Conservation (phyloP, 352 stramenopile genomes). For the Phytophthora gonapodyides region DNA sequence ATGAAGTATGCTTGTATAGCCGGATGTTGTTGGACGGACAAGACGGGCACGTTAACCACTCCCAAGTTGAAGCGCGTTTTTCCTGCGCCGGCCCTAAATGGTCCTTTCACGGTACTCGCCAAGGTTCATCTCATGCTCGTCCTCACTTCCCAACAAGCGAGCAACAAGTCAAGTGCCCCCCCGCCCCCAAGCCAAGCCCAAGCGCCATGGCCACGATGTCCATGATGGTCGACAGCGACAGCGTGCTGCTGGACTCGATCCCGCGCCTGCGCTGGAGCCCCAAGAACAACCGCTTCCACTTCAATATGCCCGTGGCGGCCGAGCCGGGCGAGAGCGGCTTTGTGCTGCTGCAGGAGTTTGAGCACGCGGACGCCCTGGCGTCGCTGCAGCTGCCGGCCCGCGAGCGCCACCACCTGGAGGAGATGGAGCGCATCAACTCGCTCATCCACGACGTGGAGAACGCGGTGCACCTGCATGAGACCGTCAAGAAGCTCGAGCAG, state of each 20-base stretch:
- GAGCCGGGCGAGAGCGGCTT: conserved; percentile 68
- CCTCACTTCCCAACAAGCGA: conserved; percentile 34
- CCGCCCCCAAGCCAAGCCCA: conserved; percentile 6
- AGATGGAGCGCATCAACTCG: conserved; percentile 78
- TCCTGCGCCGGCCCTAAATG: background rate
- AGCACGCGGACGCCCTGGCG: conserved; percentile 53
- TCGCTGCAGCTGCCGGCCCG: conserved; percentile 46
- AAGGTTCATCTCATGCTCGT: background rate
- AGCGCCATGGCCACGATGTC: conserved; percentile 52
- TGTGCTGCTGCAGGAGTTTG: conserved; percentile 73
- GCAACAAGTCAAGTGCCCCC: conserved; percentile 14
- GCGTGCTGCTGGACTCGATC: conserved; percentile 56
- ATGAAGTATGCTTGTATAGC: too few species aligned
- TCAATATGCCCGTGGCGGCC: conserved; percentile 61
- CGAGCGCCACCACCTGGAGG: conserved; percentile 64
- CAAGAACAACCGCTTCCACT: conserved; percentile 81
- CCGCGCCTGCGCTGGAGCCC: conserved; percentile 73
- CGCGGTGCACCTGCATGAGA: conserved; percentile 61
- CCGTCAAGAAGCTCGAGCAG: conserved; percentile 63
- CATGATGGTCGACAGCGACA: conserved; percentile 45
- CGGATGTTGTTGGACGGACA: too few species aligned
- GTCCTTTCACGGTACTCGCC: too few species aligned
- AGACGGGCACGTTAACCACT: too few species aligned
- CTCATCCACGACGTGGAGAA: conserved; percentile 80
- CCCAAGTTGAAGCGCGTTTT: conserved; percentile 11